Evolutionary conservation across 371 early-diverging fungal species (phyloP).

Genomic region (Batkoa obscura): DNA sequence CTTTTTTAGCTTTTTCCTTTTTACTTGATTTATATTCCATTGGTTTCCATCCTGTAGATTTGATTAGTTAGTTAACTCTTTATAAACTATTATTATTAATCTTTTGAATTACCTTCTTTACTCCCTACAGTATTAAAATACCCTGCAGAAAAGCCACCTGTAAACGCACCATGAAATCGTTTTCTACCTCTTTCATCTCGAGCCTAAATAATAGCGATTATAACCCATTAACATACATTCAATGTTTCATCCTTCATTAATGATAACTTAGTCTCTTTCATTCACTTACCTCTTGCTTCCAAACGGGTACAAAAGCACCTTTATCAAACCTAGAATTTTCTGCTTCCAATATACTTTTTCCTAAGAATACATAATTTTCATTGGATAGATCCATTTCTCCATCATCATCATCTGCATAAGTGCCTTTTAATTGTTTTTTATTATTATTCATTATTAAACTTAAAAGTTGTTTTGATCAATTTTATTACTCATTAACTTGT

Average conservation of each 20-base stretch:
- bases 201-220: too few species aligned
- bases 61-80: neutral
- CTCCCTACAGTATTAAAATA: conserved; percentile 90
- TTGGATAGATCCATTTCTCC: too few species aligned
- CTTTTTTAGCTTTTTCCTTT: conserved; percentile 23
- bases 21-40: conserved; percentile 29
- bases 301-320: neutral
- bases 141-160: conserved; percentile 85
- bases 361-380: neutral
- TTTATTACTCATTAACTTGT: too few species aligned
- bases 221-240: too few species aligned
- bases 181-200: conserved; percentile 69
- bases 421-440: too few species aligned
- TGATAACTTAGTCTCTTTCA: neutral
- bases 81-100: neutral
- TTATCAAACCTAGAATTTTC: neutral
- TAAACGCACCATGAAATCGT: conserved; percentile 87
- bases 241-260: too few species aligned
- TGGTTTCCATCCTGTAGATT: conserved; percentile 51
- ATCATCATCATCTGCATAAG: too few species aligned
- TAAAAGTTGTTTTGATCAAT: too few species aligned
- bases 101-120: conserved; percentile 66
- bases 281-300: neutral
- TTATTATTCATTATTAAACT: too few species aligned
- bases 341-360: neutral